These are phyloP conservation scores for Plenodomus biglobosus DNA, from an alignment of 2,329 filamentous ascomycete species.

Conservation along the genomic window DNA sequence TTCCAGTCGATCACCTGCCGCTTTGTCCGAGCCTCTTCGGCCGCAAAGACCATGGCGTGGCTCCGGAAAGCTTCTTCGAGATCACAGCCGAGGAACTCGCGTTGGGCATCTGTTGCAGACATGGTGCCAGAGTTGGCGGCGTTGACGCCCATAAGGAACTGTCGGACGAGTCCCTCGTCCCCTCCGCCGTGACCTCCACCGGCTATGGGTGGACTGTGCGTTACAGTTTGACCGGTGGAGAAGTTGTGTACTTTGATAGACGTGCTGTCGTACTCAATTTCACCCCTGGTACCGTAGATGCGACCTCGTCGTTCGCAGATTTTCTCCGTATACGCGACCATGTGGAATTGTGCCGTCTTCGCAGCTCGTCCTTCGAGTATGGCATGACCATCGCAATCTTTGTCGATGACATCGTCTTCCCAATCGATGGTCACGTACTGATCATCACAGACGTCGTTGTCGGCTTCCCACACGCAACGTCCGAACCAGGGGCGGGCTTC, in stretches of 20 bases:
- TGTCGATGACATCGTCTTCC: constrained; percentile 65
- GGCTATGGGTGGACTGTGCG: constrained; percentile 63
- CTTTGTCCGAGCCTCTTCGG: constrained; percentile 76
- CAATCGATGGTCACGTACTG: constrained; percentile 86
- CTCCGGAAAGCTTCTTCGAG: constrained; percentile 85
- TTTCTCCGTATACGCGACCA: constrained; percentile 86
- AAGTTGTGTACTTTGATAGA: constrained; percentile 78
- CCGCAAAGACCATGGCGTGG: constrained; percentile 91
- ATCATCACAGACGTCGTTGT: constrained; percentile 93
- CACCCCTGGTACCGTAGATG: constrained; percentile 83
- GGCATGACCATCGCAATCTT: constrained; percentile 15
- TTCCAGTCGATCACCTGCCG: constrained; percentile 73
- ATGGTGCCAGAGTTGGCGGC: constrained; percentile 72
- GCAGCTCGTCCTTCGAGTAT: constrained; percentile 55
- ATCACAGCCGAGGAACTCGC: constrained; percentile 74
- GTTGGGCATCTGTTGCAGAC: constrained; percentile 71
- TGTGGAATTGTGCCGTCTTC: constrained; percentile 89
- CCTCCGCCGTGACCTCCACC: constrained; percentile 73
- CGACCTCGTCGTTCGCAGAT: constrained; percentile 83
- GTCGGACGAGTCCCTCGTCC: constrained; percentile 74
- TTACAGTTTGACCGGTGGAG: constrained; percentile 56
- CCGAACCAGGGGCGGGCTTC: constrained; percentile 71
- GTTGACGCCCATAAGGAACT: constrained; percentile 81
- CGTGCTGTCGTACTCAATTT: constrained; percentile 80
- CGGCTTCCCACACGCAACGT: constrained; percentile 89